phyloP scores from a whole-genome alignment of 768 basidiomycete genomes.

The Paxillus involutus region DNA sequence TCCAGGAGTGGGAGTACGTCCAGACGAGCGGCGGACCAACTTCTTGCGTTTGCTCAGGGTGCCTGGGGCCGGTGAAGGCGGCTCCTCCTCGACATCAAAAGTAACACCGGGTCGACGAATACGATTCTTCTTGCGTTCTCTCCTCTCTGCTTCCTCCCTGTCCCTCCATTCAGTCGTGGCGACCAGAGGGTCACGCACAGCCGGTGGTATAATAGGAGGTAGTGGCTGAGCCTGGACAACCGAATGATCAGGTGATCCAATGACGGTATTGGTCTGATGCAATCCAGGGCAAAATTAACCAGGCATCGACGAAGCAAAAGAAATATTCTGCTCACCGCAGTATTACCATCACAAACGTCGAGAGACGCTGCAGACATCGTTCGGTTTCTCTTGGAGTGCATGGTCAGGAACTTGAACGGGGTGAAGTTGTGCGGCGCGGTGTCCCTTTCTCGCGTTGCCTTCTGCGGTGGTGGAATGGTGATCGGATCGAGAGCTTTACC shows the following conservation, averaged over 20 bases:
- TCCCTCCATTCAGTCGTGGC: slow-evolving; percentile 76
- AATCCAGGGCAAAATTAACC: slow-evolving; percentile 9
- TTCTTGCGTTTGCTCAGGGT: slow-evolving; percentile 21
- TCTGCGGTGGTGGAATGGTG: slow-evolving; percentile 33
- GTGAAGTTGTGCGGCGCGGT: slow-evolving; percentile 51
- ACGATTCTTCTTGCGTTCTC: slow-evolving; percentile 36
- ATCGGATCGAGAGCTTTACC: slow-evolving; percentile 19
- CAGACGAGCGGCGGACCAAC: slow-evolving; percentile 30
- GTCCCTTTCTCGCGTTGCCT: slow-evolving; percentile 34
- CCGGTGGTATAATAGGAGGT: slow-evolving; percentile 46
- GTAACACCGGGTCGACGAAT: slow-evolving; percentile 63
- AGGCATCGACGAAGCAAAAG: neutral
- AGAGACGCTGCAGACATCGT: slow-evolving; percentile 73
- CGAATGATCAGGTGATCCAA: slow-evolving; percentile 75
- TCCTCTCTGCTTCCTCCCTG: slow-evolving; percentile 53
- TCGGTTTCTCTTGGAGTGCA: slow-evolving; percentile 53
- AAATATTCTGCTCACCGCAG: slow-evolving; percentile 54
- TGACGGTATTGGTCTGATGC: slow-evolving; percentile 61
- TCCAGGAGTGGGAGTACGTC: slow-evolving; percentile 25
- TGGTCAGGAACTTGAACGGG: slow-evolving; percentile 60
- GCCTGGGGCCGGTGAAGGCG: slow-evolving; percentile 38
- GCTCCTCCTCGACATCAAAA: slow-evolving; percentile 60
- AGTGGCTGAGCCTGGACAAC: slow-evolving; percentile 55
- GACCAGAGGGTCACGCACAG: slow-evolving; percentile 57
- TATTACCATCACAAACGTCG: slow-evolving; percentile 73